A percentile compares a stretch with the other conserved stretches of the same genome.
Evolutionary conservation across 2,329 filamentous ascomycete genomes (phyloP).

Genomic region (Colletotrichum sidae): DNA sequence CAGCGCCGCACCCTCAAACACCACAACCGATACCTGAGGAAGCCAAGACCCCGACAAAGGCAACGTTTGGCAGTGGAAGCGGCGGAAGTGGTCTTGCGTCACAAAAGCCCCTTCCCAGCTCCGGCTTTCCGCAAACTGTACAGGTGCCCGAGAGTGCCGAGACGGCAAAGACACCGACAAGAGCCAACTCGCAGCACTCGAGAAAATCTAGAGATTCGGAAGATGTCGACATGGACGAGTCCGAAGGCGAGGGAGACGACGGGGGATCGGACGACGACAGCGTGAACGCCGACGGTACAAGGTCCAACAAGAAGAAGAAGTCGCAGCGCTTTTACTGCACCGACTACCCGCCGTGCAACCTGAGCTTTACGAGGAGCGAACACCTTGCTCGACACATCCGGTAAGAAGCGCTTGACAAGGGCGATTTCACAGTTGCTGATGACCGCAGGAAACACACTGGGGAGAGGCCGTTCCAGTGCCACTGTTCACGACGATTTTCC

Average conservation of each 20-base stretch:
- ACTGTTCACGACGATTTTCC: constrained; percentile 93
- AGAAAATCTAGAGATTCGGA: constrained; percentile 71
- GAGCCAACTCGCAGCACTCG: constrained; percentile 71
- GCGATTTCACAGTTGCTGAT: neutral
- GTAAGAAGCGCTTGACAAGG: constrained; percentile 54
- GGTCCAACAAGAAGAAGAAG: constrained; percentile 93
- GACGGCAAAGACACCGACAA: constrained; percentile 55
- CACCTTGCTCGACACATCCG: constrained; percentile 95
- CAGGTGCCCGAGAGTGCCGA: constrained; percentile 60
- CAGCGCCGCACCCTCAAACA: constrained; percentile 45
- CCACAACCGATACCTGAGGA: constrained; percentile 52
- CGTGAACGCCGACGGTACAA: constrained; percentile 71
- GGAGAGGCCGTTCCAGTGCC: constrained; percentile 95
- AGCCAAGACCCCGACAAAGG: constrained; percentile 72
- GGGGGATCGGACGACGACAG: constrained; percentile 74
- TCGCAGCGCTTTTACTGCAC: constrained; percentile 96
- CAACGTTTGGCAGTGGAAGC: constrained; percentile 55
- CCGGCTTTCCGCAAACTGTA: constrained; percentile 63
- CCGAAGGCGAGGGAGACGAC: constrained; percentile 73
- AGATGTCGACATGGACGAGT: constrained; percentile 83
- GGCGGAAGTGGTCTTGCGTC: constrained; percentile 50
- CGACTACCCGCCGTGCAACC: constrained; percentile 90
- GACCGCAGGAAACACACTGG: constrained; percentile 88
- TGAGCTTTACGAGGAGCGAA: constrained; percentile 96
- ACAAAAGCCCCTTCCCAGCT: constrained; percentile 66